Percentiles rank a stretch among this genome's conserved stretches.
phyloP scores from a whole-genome alignment of 371 early-diverging fungal genomes.

The Fennellomyces sp. region DNA sequence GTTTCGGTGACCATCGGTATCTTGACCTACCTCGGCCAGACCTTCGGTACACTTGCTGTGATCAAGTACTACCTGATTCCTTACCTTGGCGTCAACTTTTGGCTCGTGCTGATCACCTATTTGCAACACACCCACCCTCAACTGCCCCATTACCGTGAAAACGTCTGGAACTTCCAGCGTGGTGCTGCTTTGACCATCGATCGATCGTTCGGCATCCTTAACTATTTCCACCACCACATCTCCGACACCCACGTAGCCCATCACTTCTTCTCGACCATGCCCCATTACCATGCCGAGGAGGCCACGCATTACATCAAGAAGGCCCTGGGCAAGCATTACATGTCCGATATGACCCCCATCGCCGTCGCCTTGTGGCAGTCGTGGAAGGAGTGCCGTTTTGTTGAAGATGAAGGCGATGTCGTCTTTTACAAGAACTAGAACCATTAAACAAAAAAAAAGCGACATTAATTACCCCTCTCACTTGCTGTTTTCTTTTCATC shows the following conservation, averaged over 20 bases:
- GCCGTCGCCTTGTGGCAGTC: constrained; percentile 64
- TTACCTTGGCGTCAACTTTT: constrained; percentile 80
- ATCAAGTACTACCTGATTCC: constrained; percentile 82
- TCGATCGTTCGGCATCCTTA: constrained; percentile 82
- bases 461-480: not conserved
- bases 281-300: constrained; percentile 86
- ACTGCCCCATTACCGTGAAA: constrained; percentile 79
- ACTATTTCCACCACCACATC: constrained; percentile 82
- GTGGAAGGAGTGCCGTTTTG: constrained; percentile 73
- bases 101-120: constrained; percentile 88
- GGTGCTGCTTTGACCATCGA: constrained; percentile 83
- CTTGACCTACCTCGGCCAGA: constrained; percentile 52
- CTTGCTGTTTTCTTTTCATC: not conserved
- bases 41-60: constrained; percentile 63
- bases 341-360: constrained; percentile 69
- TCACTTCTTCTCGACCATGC: constrained; percentile 90
- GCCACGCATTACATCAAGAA: constrained; percentile 78
- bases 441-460: not conserved
- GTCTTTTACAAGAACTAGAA: constrained; percentile 64
- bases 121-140: constrained; percentile 85
- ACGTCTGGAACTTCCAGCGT: constrained; percentile 84
- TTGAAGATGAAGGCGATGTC: constrained; percentile 78
- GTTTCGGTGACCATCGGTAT: constrained; percentile 55
- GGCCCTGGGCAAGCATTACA: constrained; percentile 75
- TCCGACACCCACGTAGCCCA: constrained; percentile 86